Base-by-base conservation (phyloP, 1,139 yeast genomes). In the Groenewaldozyma auringiensis region DNA sequence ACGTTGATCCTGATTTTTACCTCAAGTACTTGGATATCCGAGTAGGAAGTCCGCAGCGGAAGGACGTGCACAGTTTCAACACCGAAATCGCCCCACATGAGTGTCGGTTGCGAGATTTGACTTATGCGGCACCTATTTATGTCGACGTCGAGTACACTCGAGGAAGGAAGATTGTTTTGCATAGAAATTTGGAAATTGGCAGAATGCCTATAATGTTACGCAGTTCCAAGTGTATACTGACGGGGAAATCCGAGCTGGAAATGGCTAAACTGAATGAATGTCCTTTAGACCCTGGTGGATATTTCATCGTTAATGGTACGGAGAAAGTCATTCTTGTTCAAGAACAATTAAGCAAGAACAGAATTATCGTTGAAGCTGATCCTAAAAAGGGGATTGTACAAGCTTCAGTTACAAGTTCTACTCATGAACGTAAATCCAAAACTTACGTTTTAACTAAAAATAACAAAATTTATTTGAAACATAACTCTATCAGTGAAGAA, bases 261-360 rank as follows among this genome's bases (percentile, higher is more conserved):
- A 92, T 94, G 97, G 96, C 98, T 1, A 69, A 70, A 37, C 72
- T 85, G 57, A 84, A 85, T 58, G 99, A 92, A 65, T 94, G 99
- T 66, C 99, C 99, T 0, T 71, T 92, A 45, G 98, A 92, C 66
- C 98, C 98, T 3, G 99, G 99, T 66, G 99, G 99, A 56, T 92
- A 92, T 61, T 92, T 92, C 58, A 83, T 92, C 58, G 97, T 92
- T 41, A 92, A 92, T 62, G 99, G 99, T 63, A 92, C 98, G 0
- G 99, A 92, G 63, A 92, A 92, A 64, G 99, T 92, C 41, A 94
- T 92, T 52, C 75, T 92, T 56, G 94, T 92, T 41, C 99, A 92
- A 66, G 99, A 92, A 66, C 99, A 92, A 70, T 73, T 92, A 62
- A 83, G 95, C 45, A 92, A 92, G 67, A 92, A 92, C 68, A 86